Evolutionary conservation across 352 stramenopile genomes (phyloP), one percentile per base, ranked within the genome.

Genomic region (Phytophthora syringae): DNA sequence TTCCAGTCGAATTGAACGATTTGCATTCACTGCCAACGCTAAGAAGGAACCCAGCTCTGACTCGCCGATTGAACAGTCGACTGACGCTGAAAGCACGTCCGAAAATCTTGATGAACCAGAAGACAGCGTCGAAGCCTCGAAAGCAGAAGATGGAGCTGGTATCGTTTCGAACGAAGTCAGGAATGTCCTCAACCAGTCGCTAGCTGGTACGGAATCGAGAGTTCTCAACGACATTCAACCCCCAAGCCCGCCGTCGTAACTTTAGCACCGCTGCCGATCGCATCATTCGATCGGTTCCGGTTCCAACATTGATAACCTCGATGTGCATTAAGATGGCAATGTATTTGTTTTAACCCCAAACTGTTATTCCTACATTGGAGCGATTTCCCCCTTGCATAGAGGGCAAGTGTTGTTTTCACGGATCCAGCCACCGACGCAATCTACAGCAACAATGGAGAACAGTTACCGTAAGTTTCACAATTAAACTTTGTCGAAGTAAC

Each of bases 321-420:
- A n/a, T n/a, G n/a, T n/a, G n/a, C n/a, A n/a, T n/a, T n/a, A n/a
- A n/a, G n/a, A n/a, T n/a, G n/a, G n/a, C n/a, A 65, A 58, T 64
- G 32, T 53, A 62, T 40, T 37, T 60, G 21, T 24, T 43, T 55
- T 45, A n/a, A 24, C n/a, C 39, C 34, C 36, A n/a, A 15, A 9
- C 53, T 13, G 30, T 20, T 10, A 30, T 52, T 44, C 10, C 27
- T 72, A 85, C 52, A 79, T 66, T 34, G 54, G 15, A 28, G 64
- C 58, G 24, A 93, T 90, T 68, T 90, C 76, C 49, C 74, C 48
- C 65, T 93, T 93, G 57, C 84, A 93, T 15, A 93, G 60, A 27
- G 84, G 84, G 48, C 84, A 93, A 67, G 79, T 91, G 52, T 93
- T 93, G 67, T 93, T 90, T 64, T 91, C 79, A 34, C 70, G 82